Evolutionary conservation across 2,329 filamentous ascomycete species (phyloP).

Genomic region (Emmonsia crescens): DNA sequence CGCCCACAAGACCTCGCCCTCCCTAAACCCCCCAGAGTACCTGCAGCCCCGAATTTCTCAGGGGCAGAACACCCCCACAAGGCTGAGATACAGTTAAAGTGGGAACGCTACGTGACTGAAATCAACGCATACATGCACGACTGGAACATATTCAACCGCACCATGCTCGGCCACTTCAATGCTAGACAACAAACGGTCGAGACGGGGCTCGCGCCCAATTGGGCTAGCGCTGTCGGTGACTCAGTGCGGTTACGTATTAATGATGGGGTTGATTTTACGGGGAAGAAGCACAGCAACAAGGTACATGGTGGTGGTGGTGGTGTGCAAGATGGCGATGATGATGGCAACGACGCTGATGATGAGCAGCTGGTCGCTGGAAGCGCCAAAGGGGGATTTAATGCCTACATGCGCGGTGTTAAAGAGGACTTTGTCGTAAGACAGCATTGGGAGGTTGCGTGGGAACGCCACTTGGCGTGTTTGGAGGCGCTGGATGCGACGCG

Average conservation of each 20-base stretch:
- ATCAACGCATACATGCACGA: constrained; percentile 47
- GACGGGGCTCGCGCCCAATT: constrained; percentile 35
- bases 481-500: constrained; percentile 21
- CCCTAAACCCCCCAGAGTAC: constrained; percentile 43
- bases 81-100: constrained; percentile 35
- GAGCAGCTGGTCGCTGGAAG: constrained; percentile 22
- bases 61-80: constrained; percentile 21
- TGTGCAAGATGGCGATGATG: constrained; percentile 11
- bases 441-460: constrained; percentile 39
- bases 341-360: constrained; percentile 19
- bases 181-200: constrained; percentile 40
- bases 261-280: constrained; percentile 4
- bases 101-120: constrained; percentile 41
- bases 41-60: constrained; percentile 25
- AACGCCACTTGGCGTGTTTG: constrained; percentile 35
- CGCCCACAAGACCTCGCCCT: constrained; percentile 33
- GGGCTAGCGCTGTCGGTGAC: constrained; percentile 45
- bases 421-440: constrained; percentile 36
- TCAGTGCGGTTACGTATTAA: constrained; percentile 24
- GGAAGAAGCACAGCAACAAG: neutral
- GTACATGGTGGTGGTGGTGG: neutral
- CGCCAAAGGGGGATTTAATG: constrained; percentile 32
- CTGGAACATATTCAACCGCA: constrained; percentile 46
- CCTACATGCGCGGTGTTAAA: constrained; percentile 36
- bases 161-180: constrained; percentile 46